Base-by-base conservation (phyloP, 352 stramenopile genomes). In the Phytopythium montanum region DNA sequence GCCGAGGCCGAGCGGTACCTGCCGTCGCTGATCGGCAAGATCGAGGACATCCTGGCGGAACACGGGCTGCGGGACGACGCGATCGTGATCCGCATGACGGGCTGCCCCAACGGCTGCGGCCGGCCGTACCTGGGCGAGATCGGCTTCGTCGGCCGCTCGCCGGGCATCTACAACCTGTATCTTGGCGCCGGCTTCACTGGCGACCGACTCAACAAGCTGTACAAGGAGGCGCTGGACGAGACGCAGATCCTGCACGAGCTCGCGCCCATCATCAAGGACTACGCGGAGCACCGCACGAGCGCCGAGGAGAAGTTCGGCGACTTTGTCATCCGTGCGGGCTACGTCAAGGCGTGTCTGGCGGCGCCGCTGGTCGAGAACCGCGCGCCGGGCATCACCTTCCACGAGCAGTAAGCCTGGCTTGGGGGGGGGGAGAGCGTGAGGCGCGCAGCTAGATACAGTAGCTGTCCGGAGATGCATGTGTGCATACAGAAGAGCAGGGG, bases 41-140 rank as follows among this genome's bases (percentile, higher is more conserved):
- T 99, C 50, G 88, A 98, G 38, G 74, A 84, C 23, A 62, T 99
- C 36, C 74, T 99, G 55, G 82, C 94, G 62, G 88, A 85, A 54
- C 76, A 90, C 65, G 94, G 93, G 21, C 69, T 99, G 16, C 80
- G 81, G 14, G 92, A 98, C 60, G 94, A 99, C 66, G 91, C 97
- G 67, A 98, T 99, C 61, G 80, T 99, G 46, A 97, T 99, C 52
- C 91, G 97, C 42, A 99, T 99, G 96, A 99, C 96, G n/a, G 96
- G 97, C 44, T 99, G 97, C 72, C 92, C 96, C 29, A 99, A 99
- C 76, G 97, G 97, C 49, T 99, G 96, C 68, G 96, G 94, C 4
- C 78, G 97, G 18, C 97, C 97, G 21, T 99, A 99, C 85, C 94
- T 99, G 85, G 97, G 96, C 23, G 97, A 99, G 78, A 90, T 99